phyloP scores from a whole-genome alignment of 805 yeast genomes.

The Yamadazyma phyllophila region DNA sequence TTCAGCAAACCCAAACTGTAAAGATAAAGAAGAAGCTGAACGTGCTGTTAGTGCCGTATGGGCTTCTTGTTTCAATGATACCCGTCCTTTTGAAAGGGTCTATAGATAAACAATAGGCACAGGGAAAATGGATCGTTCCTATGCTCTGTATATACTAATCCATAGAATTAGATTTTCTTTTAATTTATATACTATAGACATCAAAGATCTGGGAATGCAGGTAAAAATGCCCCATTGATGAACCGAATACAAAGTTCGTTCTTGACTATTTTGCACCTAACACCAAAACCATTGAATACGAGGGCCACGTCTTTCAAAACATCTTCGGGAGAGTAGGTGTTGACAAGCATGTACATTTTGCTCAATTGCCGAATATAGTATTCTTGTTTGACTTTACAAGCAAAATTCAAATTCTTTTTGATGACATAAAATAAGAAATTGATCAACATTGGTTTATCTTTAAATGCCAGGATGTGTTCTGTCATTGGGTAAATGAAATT shows the following conservation, averaged over 20 bases:
- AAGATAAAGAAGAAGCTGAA: conserved; percentile 68
- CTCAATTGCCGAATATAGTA: neutral
- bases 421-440: conserved; percentile 1
- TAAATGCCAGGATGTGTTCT: neutral
- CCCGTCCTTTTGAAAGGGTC: conserved; percentile 92
- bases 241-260: neutral
- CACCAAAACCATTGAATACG: neutral
- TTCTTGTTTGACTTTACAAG: neutral
- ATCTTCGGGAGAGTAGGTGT: neutral
- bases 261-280: neutral
- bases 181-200: neutral
- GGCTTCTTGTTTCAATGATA: conserved; percentile 90
- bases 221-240: conserved; percentile 1
- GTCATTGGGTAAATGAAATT: neutral
- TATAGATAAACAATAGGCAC: conserved; percentile 55
- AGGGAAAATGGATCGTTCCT: neutral
- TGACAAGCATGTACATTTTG: neutral
- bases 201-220: neutral
- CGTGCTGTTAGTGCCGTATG: conserved; percentile 83
- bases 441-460: neutral
- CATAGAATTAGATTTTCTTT: neutral
- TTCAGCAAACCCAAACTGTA: conserved; percentile 80
- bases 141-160: neutral
- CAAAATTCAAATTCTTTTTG: neutral
- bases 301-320: neutral